A percentile compares a stretch with the other conserved stretches of the same genome.
These are phyloP conservation scores for Annulohypoxylon nitens DNA, from an alignment of 495 filamentous ascomycete species.

Conservation along the genomic window DNA sequence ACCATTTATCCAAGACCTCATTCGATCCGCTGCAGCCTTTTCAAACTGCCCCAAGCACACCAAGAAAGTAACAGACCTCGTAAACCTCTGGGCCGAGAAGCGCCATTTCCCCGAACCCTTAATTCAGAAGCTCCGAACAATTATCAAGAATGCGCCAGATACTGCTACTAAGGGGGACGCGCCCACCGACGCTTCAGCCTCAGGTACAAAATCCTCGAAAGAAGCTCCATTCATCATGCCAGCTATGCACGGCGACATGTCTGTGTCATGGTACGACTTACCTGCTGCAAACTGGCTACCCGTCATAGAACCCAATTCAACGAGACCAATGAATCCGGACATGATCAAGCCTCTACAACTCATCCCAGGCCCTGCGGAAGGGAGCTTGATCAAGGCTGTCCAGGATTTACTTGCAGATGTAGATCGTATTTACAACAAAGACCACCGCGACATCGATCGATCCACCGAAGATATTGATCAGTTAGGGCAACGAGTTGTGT, in stretches of 20 bases:
- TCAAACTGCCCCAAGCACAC: conserved; percentile 74
- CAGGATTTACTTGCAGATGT: conserved; percentile 77
- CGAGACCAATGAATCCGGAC: conserved; percentile 75
- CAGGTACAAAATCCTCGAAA: conserved; percentile 55
- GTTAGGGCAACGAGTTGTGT: conserved; percentile 75
- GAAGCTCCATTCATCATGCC: conserved; percentile 78
- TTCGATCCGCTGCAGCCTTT: conserved; percentile 73
- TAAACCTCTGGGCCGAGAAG: conserved; percentile 79
- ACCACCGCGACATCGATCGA: conserved; percentile 51
- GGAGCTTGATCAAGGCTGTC: conserved; percentile 72
- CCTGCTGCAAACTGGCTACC: conserved; percentile 86
- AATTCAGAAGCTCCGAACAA: conserved; percentile 70
- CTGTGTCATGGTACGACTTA: conserved; percentile 84
- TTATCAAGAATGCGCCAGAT: conserved; percentile 62
- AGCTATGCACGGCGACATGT: conserved; percentile 79
- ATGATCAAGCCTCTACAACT: conserved; percentile 82
- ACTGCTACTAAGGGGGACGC: conserved; percentile 26
- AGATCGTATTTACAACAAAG: conserved; percentile 70
- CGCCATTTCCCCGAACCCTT: conserved; percentile 73
- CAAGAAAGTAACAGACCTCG: conserved; percentile 71
- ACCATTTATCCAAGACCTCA: conserved; percentile 69
- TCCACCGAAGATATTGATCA: conserved; percentile 72
- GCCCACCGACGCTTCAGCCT: conserved; percentile 30
- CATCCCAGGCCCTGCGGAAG: conserved; percentile 76
- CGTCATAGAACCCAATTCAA: conserved; percentile 81